Conservation (phyloP, 257 asterid genomes). For the Nicotiana tomentosiformis region DNA sequence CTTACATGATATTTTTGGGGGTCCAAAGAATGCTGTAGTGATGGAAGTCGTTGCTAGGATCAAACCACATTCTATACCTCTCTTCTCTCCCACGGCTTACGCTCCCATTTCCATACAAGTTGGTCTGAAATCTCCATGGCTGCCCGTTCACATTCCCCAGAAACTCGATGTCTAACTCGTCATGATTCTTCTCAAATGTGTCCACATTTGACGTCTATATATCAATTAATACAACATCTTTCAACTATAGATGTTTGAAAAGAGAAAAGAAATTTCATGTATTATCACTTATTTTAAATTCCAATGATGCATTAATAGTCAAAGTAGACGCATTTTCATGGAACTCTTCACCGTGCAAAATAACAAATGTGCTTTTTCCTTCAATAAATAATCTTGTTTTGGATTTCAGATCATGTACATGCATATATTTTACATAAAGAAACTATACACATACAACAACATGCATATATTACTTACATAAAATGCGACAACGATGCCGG, state of each 20-base stretch:
- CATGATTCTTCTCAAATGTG: constrained; percentile 86
- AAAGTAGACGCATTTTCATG: not conserved
- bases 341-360: not conserved
- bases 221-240: not conserved
- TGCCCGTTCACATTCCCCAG: constrained; percentile 67
- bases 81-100: constrained; percentile 87
- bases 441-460: not conserved
- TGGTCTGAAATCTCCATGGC: constrained; percentile 93
- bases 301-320: not conserved
- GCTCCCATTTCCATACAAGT: constrained; percentile 87
- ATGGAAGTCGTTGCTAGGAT: constrained; percentile 71
- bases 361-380: not conserved
- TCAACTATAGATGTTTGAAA: too few relatives aligned
- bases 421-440: not conserved
- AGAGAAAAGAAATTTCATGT: too few relatives aligned
- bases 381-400: not conserved
- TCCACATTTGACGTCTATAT: constrained; percentile 78
- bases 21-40: constrained; percentile 89
- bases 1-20: constrained; percentile 61
- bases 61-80: constrained; percentile 86
- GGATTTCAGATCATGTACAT: not conserved
- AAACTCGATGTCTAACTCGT: constrained; percentile 86
- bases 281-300: too few relatives aligned
- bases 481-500: constrained; percentile 88
- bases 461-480: constrained; percentile 44